Percentiles rank a stretch among this genome's conserved stretches.
These are phyloP conservation scores for Diaporthe ilicicola DNA, from an alignment of 2,329 filamentous ascomycete genomes.

Conservation along the genomic window DNA sequence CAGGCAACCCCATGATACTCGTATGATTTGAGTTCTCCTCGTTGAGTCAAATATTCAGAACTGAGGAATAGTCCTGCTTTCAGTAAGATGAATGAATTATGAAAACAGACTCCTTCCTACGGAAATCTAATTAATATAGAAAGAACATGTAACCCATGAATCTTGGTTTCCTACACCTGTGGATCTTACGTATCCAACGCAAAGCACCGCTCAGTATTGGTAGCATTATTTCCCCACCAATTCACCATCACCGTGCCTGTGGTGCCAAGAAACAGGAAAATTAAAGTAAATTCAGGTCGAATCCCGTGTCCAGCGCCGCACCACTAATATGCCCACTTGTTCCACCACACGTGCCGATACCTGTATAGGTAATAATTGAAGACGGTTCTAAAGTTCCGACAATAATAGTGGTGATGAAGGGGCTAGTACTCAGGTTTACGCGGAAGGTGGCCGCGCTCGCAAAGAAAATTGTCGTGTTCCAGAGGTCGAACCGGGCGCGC, in stretches of 20 bases:
- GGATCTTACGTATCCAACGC: slow-evolving; percentile 6
- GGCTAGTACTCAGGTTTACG: slow-evolving; percentile 35
- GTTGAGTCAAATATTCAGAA: too few relatives aligned
- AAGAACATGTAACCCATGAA: not conserved
- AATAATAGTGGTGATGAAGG: slow-evolving; percentile 33
- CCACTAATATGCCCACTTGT: slow-evolving; percentile 36
- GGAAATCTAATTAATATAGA: not conserved
- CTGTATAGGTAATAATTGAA: slow-evolving; percentile 36
- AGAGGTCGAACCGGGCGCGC: slow-evolving; percentile 31
- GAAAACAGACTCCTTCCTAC: too few relatives aligned
- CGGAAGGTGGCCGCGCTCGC: slow-evolving; percentile 33
- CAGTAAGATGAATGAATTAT: too few relatives aligned
- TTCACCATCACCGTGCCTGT: slow-evolving; percentile 35
- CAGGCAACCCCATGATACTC: too few relatives aligned
- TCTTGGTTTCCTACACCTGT: too few relatives aligned
- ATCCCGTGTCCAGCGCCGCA: slow-evolving; percentile 36
- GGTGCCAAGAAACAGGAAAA: slow-evolving; percentile 35
- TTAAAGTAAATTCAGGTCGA: slow-evolving; percentile 35
- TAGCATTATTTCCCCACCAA: slow-evolving; percentile 36
- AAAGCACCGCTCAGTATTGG: slow-evolving; percentile 35
- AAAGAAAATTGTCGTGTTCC: slow-evolving; percentile 38
- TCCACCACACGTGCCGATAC: slow-evolving; percentile 34
- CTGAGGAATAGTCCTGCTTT: too few relatives aligned
- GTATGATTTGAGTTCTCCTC: too few relatives aligned
- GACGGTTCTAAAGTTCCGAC: too few relatives aligned